Evolutionary conservation across 495 filamentous ascomycete species (phyloP).

Genomic region (Staphylotrichum tortipilum): DNA sequence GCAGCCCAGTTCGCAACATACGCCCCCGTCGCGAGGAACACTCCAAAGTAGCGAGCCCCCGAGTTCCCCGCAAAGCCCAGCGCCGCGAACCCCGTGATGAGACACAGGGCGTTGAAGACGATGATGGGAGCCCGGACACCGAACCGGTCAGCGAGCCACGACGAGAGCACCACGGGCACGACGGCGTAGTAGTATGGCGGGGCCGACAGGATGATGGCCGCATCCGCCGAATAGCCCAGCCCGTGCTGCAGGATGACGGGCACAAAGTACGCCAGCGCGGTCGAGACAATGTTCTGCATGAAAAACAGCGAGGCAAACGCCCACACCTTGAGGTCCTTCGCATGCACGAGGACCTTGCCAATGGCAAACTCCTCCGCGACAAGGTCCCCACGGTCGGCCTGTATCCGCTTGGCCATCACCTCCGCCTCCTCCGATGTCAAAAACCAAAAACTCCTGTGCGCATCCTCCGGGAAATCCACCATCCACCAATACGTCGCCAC

Average conservation of each 20-base stretch:
- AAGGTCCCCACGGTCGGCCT: slow-evolving; percentile 58
- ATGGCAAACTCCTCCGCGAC: slow-evolving; percentile 52
- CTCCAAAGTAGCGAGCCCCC: slow-evolving; percentile 63
- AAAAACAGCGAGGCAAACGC: slow-evolving; percentile 68
- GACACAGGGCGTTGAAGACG: slow-evolving; percentile 60
- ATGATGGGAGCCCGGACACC: slow-evolving; percentile 60
- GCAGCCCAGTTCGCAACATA: slow-evolving; percentile 78
- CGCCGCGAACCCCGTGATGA: slow-evolving; percentile 67
- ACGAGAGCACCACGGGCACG: slow-evolving; percentile 62
- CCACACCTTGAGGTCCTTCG: slow-evolving; percentile 62
- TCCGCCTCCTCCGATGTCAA: slow-evolving; percentile 50
- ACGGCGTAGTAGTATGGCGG: slow-evolving; percentile 73
- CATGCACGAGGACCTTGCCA: slow-evolving; percentile 50
- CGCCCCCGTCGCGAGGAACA: slow-evolving; percentile 66
- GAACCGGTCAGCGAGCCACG: slow-evolving; percentile 57
- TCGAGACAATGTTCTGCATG: slow-evolving; percentile 62
- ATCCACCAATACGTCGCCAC: slow-evolving; percentile 71
- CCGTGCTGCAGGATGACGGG: slow-evolving; percentile 64
- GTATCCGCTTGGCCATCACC: slow-evolving; percentile 49
- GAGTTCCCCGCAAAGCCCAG: slow-evolving; percentile 62
- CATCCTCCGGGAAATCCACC: slow-evolving; percentile 68
- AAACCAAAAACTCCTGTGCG: slow-evolving; percentile 53
- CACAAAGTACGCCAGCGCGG: slow-evolving; percentile 58
- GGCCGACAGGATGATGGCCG: slow-evolving; percentile 61
- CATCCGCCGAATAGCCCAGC: slow-evolving; percentile 59